Evolutionary conservation across 805 yeast species (phyloP).

Genomic region (Metschnikowia reukaufii): DNA sequence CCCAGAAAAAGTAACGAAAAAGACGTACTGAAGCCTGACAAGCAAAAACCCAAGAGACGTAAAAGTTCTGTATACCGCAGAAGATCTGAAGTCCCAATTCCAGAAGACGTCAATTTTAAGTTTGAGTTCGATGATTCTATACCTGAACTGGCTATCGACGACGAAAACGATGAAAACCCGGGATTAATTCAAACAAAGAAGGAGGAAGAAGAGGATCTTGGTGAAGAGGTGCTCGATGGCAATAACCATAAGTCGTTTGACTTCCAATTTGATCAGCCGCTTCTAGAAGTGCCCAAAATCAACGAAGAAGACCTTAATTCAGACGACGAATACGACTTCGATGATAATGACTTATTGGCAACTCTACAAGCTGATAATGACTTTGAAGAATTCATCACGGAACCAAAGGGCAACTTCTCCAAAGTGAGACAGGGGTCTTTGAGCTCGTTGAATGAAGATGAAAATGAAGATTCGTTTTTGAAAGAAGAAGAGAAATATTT

Average conservation of each 20-base stretch:
- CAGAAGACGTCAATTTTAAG: slow-evolving; percentile 43
- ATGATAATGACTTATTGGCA: slow-evolving; percentile 46
- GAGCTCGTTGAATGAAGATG: slow-evolving; percentile 35
- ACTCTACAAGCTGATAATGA: slow-evolving; percentile 49
- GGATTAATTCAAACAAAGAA: slow-evolving; percentile 17
- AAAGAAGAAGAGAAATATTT: slow-evolving; percentile 46
- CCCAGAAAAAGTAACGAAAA: background rate
- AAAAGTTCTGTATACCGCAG: slow-evolving; percentile 24
- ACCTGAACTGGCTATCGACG: slow-evolving; percentile 11
- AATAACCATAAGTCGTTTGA: slow-evolving; percentile 19
- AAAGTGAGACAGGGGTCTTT: slow-evolving; percentile 28
- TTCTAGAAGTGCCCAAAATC: slow-evolving; percentile 52
- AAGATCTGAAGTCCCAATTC: slow-evolving; percentile 39
- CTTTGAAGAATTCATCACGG: slow-evolving; percentile 34
- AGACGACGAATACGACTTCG: slow-evolving; percentile 67
- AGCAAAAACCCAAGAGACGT: slow-evolving; percentile 10
- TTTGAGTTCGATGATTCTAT: slow-evolving; percentile 41
- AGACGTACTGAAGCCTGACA: slow-evolving; percentile 11
- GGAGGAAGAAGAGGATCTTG: slow-evolving; percentile 57
- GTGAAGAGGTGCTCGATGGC: slow-evolving; percentile 45
- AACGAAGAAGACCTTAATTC: slow-evolving; percentile 50
- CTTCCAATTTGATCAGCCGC: slow-evolving; percentile 32
- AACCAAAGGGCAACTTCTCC: slow-evolving; percentile 4
- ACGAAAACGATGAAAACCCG: slow-evolving; percentile 17
- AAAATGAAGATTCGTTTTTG: slow-evolving; percentile 38